Evolutionary conservation across 331 rosid genomes (phyloP), one percentile per base, ranked within the genome.

Genomic region (Quercus phellos): DNA sequence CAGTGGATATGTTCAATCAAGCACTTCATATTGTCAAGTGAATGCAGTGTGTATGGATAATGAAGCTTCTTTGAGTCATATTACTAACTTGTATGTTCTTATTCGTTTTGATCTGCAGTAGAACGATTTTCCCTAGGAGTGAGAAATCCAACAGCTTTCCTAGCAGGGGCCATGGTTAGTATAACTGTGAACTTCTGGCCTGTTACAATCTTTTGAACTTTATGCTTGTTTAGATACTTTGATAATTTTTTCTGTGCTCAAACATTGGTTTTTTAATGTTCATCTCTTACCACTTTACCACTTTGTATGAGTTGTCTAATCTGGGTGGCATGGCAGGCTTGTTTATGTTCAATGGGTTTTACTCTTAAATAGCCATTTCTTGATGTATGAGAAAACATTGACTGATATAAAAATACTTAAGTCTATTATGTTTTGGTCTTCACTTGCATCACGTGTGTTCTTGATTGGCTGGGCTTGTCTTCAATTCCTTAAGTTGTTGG

Each of bases 121-220:
- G 92, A 90, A 73, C 84, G 94, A 56, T 88, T 90, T 76, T 90
- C 94, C 56, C 75, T 90, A 69, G 94, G 94, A 64, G 88, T 85
- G 76, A 84, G 94, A 81, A 88, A 88, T 72, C 89, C 90, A 66
- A 88, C 89, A 29, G 92, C 85, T 78, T 88, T 88, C 79, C 79
- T 90, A 60, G 90, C 92, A 1, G 94, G 92, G 42, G 87, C 92
- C 73, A 74, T 79, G 87, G 94, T 90, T 77, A 84, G 91, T 80
- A 78, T 67, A 66, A 29, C 38, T 64, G 55, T 54, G 50, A 38
- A 43, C 56, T 46, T 10, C 51, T 46, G 51, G 51, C 51, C 51
- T 2, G 16, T 46, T 46, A 46, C 16, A 46, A 46, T 46, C 51
- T 46, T 46, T 46, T 46, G 16, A 9, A 9, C 51, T 46, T 38